Evolutionary conservation across 2,329 filamentous ascomycete species (phyloP).

Genomic region (Neopestalotiopsis rosae): DNA sequence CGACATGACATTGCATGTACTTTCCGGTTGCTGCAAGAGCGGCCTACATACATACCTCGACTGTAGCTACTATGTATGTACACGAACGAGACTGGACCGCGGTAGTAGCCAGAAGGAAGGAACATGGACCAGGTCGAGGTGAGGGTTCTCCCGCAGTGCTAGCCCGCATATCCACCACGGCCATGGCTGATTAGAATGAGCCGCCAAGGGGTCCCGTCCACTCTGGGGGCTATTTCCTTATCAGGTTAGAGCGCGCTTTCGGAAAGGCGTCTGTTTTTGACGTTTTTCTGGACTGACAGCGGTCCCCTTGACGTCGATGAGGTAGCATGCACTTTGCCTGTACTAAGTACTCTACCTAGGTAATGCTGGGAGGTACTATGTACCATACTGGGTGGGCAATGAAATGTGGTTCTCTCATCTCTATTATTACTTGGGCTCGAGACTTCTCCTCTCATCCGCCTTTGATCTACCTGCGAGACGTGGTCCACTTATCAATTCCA

Average conservation of each 20-base stretch:
- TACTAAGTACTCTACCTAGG: neutral
- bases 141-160: neutral
- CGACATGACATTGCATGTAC: slow-evolving; percentile 1
- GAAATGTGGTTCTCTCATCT: neutral
- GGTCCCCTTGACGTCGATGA: neutral
- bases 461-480: neutral
- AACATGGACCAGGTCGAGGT: slow-evolving; percentile 1
- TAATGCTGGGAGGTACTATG: neutral
- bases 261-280: neutral
- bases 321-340: neutral
- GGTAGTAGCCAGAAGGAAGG: neutral
- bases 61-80: no score
- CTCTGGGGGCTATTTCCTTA: neutral
- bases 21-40: neutral
- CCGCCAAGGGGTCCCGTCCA: neutral
- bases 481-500: neutral
- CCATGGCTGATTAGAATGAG: neutral
- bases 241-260: neutral
- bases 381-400: slow-evolving; percentile 2
- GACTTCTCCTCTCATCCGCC: neutral
- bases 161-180: neutral
- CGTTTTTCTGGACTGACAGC: neutral
- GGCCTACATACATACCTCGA: no score
- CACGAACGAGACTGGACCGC: neutral
- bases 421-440: slow-evolving; percentile 1